Percentiles rank a stretch among this genome's conserved stretches.
These are phyloP conservation scores for Mycena crocata DNA, from an alignment of 768 basidiomycete genomes.

Conservation along the genomic window DNA sequence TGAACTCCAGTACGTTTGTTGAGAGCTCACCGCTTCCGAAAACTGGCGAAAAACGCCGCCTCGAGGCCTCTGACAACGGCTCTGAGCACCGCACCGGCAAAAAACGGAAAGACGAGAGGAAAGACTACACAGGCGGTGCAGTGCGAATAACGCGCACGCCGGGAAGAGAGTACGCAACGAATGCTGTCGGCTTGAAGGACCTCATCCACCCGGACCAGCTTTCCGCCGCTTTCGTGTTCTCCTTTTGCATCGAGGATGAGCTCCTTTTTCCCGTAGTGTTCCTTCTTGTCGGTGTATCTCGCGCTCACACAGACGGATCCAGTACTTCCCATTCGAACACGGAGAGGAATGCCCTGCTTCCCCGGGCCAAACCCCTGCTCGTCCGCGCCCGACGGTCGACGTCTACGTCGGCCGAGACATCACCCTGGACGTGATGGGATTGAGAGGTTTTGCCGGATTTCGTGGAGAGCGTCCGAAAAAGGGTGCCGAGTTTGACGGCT, in stretches of 20 bases:
- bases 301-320: neutral
- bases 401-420: conserved; percentile 17
- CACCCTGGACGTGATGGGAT: neutral
- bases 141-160: conserved; percentile 20
- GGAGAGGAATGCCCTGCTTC: too few species aligned
- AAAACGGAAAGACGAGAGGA: too few species aligned
- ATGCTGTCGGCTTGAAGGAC: conserved; percentile 1
- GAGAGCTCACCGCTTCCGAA: too few species aligned
- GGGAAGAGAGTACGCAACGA: neutral
- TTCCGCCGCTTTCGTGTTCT: neutral
- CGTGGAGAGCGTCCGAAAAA: neutral
- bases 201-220: conserved; percentile 8
- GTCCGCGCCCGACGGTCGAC: neutral
- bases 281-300: too few species aligned
- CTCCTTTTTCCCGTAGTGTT: conserved; percentile 1
- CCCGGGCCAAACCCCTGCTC: too few species aligned
- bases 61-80: too few species aligned
- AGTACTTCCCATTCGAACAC: conserved; percentile 13
- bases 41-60: too few species aligned
- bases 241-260: conserved; percentile 14
- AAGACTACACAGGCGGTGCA: conserved; percentile 6
- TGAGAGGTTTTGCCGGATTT: neutral
- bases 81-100: too few species aligned
- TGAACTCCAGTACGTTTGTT: too few species aligned
- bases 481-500: neutral